These are phyloP conservation scores for Erythrophleum ivorense DNA, from an alignment of 331 rosid species.

Conservation along the genomic window DNA sequence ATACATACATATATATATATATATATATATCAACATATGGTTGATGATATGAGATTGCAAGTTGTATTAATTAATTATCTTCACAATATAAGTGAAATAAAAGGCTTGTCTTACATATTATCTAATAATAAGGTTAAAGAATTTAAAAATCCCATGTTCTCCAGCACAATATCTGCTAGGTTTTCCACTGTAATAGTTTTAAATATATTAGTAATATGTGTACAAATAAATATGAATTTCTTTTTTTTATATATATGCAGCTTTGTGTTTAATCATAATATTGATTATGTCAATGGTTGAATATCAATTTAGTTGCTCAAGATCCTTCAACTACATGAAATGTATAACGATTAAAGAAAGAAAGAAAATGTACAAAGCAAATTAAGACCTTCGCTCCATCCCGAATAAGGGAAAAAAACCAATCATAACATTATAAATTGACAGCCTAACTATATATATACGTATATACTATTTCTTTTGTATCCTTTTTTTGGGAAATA, in stretches of 20 bases:
- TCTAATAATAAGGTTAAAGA: too few relatives aligned
- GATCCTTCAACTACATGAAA: not conserved
- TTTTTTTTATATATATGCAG: too few relatives aligned
- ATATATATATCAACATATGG: not conserved
- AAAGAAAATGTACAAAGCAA: not conserved
- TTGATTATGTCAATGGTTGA: too few relatives aligned
- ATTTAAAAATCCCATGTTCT: too few relatives aligned
- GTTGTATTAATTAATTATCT: not conserved
- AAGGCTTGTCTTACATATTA: not conserved
- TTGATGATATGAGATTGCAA: not conserved
- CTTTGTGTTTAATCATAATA: too few relatives aligned
- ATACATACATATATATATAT: too few relatives aligned
- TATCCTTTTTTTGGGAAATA: not conserved
- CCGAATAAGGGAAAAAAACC: not conserved
- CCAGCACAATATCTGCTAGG: too few relatives aligned
- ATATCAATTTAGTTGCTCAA: not conserved
- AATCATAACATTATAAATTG: not conserved
- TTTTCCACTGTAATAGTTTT: too few relatives aligned
- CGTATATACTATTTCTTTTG: not conserved
- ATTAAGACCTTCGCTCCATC: not conserved
- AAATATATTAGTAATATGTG: too few relatives aligned
- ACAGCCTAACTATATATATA: not conserved
- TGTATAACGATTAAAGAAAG: not conserved
- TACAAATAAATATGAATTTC: too few relatives aligned
- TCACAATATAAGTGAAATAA: not conserved